These are phyloP conservation scores for Fusarium paranaense DNA, from an alignment of 2,329 filamentous ascomycete genomes.

Conservation along the genomic window DNA sequence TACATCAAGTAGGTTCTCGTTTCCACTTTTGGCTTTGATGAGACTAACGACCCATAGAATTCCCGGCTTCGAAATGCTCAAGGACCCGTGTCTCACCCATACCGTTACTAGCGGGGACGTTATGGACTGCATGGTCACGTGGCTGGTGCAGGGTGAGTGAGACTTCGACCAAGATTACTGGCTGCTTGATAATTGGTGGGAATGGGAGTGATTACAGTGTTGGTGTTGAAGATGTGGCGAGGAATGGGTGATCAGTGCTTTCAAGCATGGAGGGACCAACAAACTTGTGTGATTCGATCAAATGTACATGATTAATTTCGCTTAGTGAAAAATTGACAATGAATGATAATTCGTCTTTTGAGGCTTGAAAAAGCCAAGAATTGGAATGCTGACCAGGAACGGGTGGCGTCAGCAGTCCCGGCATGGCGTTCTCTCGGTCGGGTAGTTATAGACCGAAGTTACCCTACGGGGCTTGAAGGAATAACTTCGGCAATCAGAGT, in stretches of 20 bases:
- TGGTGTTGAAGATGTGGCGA: neutral
- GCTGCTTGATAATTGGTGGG: neutral
- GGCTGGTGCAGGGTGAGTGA: neutral
- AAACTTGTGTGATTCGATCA: neutral
- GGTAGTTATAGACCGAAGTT: neutral
- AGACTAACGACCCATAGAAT: too few species aligned
- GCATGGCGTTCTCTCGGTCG: neutral
- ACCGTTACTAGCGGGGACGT: neutral
- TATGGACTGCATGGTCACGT: neutral
- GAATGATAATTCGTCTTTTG: neutral
- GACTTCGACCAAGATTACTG: neutral
- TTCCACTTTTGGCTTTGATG: too few species aligned
- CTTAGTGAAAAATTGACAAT: neutral
- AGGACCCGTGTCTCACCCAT: constrained; percentile 25
- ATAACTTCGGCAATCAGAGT: neutral
- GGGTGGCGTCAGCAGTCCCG: neutral
- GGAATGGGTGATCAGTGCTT: neutral
- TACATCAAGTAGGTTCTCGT: too few species aligned
- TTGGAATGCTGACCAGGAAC: neutral
- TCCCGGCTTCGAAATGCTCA: constrained; percentile 34
- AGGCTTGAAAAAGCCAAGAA: neutral
- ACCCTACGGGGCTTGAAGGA: neutral
- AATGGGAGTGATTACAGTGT: neutral
- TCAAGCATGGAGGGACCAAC: neutral
- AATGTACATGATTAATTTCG: neutral